Percentiles rank a stretch among this genome's conserved stretches.
phyloP scores from a whole-genome alignment of 495 filamentous ascomycete genomes.

The Aspergillus cristatus region DNA sequence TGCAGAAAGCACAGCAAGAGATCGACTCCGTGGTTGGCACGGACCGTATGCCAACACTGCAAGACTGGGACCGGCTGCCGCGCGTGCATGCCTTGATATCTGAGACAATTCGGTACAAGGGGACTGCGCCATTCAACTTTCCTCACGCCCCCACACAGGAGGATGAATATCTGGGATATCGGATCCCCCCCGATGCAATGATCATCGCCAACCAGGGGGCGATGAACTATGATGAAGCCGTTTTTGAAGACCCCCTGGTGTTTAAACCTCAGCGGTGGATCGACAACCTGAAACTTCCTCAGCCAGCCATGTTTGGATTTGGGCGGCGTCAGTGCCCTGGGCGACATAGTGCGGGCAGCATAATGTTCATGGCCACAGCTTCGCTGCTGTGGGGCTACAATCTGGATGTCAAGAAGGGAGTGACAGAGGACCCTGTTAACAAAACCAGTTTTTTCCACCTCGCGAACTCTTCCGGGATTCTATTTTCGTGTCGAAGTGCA shows the following conservation, averaged over 20 bases:
- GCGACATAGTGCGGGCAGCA: slow-evolving; percentile 14
- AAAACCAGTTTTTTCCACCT: not conserved
- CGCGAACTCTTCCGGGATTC: not conserved
- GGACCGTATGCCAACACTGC: slow-evolving; percentile 36
- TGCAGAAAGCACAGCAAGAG: slow-evolving; percentile 9
- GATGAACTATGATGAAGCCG: slow-evolving; percentile 27
- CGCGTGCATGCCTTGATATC: slow-evolving; percentile 47
- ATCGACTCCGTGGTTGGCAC: slow-evolving; percentile 19
- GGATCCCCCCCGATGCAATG: slow-evolving; percentile 45
- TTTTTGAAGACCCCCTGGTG: slow-evolving; percentile 24
- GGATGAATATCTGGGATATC: slow-evolving; percentile 44
- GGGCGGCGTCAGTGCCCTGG: slow-evolving; percentile 52
- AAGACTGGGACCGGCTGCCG: slow-evolving; percentile 34
- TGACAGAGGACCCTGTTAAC: not conserved
- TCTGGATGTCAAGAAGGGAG: not conserved
- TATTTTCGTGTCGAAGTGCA: slow-evolving; percentile 1
- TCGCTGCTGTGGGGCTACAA: slow-evolving; percentile 3
- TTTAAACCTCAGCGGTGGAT: slow-evolving; percentile 36
- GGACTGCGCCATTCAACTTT: slow-evolving; percentile 43
- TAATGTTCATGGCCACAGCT: slow-evolving; percentile 3
- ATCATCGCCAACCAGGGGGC: slow-evolving; percentile 31
- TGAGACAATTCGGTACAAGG: slow-evolving; percentile 52
- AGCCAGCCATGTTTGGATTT: slow-evolving; percentile 43
- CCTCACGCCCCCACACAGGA: slow-evolving; percentile 47
- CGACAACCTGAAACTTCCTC: slow-evolving; percentile 31